Conservation (phyloP, 495 filamentous ascomycete species). For the Oidiodendron maius region DNA sequence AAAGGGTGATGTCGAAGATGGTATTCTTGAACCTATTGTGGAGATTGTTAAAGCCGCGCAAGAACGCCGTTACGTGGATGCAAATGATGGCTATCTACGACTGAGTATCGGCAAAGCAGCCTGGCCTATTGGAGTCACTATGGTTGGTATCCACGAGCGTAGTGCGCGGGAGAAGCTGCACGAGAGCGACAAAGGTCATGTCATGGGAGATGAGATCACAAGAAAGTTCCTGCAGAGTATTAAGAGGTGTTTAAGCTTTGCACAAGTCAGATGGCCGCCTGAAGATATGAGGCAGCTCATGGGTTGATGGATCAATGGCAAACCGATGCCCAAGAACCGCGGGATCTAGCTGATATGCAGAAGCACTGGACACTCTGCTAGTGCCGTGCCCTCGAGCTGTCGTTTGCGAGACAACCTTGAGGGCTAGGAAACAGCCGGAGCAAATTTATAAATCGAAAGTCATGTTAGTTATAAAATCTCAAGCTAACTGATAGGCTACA, state of each 20-base stretch:
- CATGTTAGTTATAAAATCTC: no score
- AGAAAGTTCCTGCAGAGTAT: slow-evolving; percentile 96
- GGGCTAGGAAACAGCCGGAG: no score
- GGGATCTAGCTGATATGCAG: no score
- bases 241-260: slow-evolving; percentile 93
- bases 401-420: no score
- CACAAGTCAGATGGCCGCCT: slow-evolving; percentile 93
- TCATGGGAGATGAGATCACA: slow-evolving; percentile 93
- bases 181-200: slow-evolving; percentile 85
- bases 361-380: no score
- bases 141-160: slow-evolving; percentile 99
- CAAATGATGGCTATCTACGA: slow-evolving; percentile 89
- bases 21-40: slow-evolving; percentile 76
- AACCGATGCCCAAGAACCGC: no score
- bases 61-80: slow-evolving; percentile 85
- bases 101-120: slow-evolving; percentile 97
- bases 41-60: slow-evolving; percentile 92
- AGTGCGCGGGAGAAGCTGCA: slow-evolving; percentile 93
- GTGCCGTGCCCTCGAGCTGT: no score
- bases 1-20: slow-evolving; percentile 67
- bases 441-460: no score
- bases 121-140: slow-evolving; percentile 98
- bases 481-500: no score
- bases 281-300: slow-evolving; percentile 91
- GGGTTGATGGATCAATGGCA: no score